These are phyloP conservation scores for Rhodotorula paludigena DNA, from an alignment of 768 basidiomycete species.

Conservation along the genomic window DNA sequence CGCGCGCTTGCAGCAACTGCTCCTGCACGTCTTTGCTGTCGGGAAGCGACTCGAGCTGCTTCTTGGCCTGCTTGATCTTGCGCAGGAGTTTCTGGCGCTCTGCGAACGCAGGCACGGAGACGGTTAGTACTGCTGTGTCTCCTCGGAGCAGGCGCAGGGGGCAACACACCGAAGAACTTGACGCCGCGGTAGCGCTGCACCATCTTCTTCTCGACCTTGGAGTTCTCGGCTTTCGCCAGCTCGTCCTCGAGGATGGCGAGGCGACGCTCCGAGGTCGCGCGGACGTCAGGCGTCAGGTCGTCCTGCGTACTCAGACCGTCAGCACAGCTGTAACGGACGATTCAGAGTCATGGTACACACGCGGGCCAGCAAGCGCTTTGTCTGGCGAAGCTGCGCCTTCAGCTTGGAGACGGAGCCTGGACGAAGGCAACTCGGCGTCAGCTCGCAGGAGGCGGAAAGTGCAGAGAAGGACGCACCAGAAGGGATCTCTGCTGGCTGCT, in stretches of 20 bases:
- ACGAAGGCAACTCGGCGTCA: not conserved
- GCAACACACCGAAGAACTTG: slow-evolving; percentile 78
- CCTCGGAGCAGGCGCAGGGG: too few species aligned
- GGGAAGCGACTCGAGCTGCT: slow-evolving; percentile 47
- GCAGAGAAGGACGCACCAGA: slow-evolving; percentile 6
- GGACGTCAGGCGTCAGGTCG: slow-evolving; percentile 74
- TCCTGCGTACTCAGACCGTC: slow-evolving; percentile 57
- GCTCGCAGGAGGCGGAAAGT: not conserved
- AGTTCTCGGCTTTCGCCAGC: slow-evolving; percentile 59
- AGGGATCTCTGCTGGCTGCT: not conserved
- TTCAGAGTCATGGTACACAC: slow-evolving; percentile 47
- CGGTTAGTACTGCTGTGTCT: too few species aligned
- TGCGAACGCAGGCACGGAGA: too few species aligned
- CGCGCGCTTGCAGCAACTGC: slow-evolving; percentile 61
- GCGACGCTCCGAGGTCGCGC: slow-evolving; percentile 73
- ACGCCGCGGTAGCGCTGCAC: slow-evolving; percentile 77
- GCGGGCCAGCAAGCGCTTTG: slow-evolving; percentile 73
- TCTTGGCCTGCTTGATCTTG: slow-evolving; percentile 67
- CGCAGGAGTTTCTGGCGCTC: slow-evolving; percentile 82
- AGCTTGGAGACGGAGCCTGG: slow-evolving; percentile 62
- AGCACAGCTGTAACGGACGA: not conserved
- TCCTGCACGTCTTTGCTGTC: slow-evolving; percentile 36
- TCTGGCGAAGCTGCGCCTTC: slow-evolving; percentile 77
- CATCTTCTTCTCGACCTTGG: slow-evolving; percentile 65
- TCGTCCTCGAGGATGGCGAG: slow-evolving; percentile 70